Evolutionary conservation across 352 stramenopile species (phyloP), one percentile per base, ranked within the genome.

Genomic region (Globisporangium perplexum): DNA sequence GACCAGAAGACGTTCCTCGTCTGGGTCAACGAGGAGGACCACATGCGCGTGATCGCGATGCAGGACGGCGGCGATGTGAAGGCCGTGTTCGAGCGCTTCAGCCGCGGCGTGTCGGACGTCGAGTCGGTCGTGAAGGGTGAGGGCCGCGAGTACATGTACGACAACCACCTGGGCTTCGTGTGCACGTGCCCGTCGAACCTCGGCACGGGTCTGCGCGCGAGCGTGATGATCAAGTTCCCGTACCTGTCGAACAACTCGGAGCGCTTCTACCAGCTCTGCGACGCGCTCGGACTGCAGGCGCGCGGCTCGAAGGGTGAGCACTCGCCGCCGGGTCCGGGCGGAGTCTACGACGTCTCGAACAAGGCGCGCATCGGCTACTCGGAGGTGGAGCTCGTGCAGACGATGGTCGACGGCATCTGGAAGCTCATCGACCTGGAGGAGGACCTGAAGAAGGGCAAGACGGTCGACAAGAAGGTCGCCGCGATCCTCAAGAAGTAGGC

Each of bases 281-380:
- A 88, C 8, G 79, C 91, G 45, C 68, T 90, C 14, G 80, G 85
- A 5, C 69, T 95, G 18, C 85, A 96, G 65, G 73, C 86, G 28
- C 79, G 86, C 44, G 87, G 86, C 26, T 88, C 79, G 20, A 76
- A 77, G 26, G 87, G 87, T 35, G 85, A 96, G 57, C 87, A 95
- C 65, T 93, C 75, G 35, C 83, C 82, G 17, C 73, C 82, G 20
- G 60, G 61, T 96, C 31, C 78, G 4, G 87, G 83, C 22, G 87
- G 90, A 38, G 90, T 97, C 51, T 98, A 90, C 69, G 93, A 98
- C 53, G 83, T 98, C 57, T 97, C 90, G 7, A 98, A 98, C 79
- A 93, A 96, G 55, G 88, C 96, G 46, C 74, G 90, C 45, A 88
- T 98, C 53, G 93, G 93, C 11, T 96, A 96, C 55, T 97, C 84